Base-by-base conservation (phyloP, 371 early-diverging fungal genomes). In the Lichtheimia ramosa region DNA sequence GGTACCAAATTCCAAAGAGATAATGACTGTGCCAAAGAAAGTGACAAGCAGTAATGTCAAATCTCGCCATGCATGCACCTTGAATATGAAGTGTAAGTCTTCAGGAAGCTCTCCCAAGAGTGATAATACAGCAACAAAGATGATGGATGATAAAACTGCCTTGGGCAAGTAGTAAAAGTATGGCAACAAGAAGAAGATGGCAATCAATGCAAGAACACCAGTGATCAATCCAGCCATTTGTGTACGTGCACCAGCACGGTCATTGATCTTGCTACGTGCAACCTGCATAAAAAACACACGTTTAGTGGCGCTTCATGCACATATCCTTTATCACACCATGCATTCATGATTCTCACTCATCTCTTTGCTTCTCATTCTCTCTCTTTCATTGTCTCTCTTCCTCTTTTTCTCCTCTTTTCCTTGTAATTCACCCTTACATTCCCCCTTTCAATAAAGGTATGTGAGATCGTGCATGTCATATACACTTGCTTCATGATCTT, bases 1-100 rank as follows among this genome's bases (percentile, higher is more conserved):
- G 0, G 94, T 94, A 34, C 98, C 98, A 21, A 89, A 90, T 71
- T 97, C 96, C 40, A 96, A 82, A 0, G 94, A 93, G 10, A 95
- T 81, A 7, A 89, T 72, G 39, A 96, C 82, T 14, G 96, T 96
- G 18, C 87, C 82, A 8, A 89, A 61, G 62, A 95, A 95, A 14
- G 93, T 95, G 56, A 93, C 72, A 18, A 87, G 65, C 42, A 96
- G 71, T 50, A 96, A 75, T 1, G 85, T 82, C 49, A 95, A 64
- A 59, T 98, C 98, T 0, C 81, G 72, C 94, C 94, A 96, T 3
- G 96, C 96, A 13, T 83, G 84, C 52, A 96, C 83, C 43, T 80
- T 80, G 62, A 90, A 78, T 61, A 96, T 86, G 61, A 97, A 96
- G 5, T 77, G 69, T 20, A 96, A 66, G 46, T 96, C 94, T 41